These are phyloP conservation scores for Pleurotus sapidus DNA, from an alignment of 768 basidiomycete genomes.

Conservation along the genomic window DNA sequence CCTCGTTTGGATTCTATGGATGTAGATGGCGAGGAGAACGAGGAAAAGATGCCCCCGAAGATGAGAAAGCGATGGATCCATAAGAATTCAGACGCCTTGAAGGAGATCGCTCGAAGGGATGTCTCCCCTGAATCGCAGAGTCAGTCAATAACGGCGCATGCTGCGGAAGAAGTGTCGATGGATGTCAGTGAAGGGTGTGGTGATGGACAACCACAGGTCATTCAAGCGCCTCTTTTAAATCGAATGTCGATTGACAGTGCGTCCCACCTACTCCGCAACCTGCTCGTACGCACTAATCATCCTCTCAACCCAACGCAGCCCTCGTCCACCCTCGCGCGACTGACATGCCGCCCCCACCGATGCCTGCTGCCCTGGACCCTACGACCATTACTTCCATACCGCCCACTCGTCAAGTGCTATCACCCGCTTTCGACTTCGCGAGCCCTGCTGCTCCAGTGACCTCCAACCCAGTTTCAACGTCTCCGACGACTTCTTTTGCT, in stretches of 20 bases:
- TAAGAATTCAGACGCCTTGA: slow-evolving; percentile 22
- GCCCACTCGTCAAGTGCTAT: slow-evolving; percentile 20
- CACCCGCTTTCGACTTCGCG: slow-evolving; percentile 11
- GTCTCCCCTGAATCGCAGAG: not conserved
- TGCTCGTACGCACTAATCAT: slow-evolving; percentile 15
- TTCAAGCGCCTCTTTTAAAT: not conserved
- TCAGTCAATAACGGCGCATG: too few relatives aligned
- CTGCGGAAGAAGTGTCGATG: not conserved
- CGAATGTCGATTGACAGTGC: not conserved
- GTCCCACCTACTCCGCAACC: not conserved
- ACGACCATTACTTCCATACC: slow-evolving; percentile 21
- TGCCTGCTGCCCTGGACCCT: slow-evolving; percentile 42
- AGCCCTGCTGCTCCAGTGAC: not conserved
- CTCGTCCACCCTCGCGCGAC: slow-evolving; percentile 4
- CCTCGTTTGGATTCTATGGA: not conserved
- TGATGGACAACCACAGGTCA: too few relatives aligned
- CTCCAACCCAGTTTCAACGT: slow-evolving; percentile 16
- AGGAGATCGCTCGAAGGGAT: slow-evolving; percentile 7
- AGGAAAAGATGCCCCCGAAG: slow-evolving; percentile 56
- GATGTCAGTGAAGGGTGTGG: too few relatives aligned
- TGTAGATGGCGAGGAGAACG: slow-evolving; percentile 13
- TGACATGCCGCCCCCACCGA: slow-evolving; percentile 48
- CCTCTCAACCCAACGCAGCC: not conserved
- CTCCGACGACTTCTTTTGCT: slow-evolving; percentile 49
- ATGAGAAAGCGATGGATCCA: slow-evolving; percentile 55